phyloP scores from a whole-genome alignment of 805 yeast species.

The Cyberlindnera galapagoensis region DNA sequence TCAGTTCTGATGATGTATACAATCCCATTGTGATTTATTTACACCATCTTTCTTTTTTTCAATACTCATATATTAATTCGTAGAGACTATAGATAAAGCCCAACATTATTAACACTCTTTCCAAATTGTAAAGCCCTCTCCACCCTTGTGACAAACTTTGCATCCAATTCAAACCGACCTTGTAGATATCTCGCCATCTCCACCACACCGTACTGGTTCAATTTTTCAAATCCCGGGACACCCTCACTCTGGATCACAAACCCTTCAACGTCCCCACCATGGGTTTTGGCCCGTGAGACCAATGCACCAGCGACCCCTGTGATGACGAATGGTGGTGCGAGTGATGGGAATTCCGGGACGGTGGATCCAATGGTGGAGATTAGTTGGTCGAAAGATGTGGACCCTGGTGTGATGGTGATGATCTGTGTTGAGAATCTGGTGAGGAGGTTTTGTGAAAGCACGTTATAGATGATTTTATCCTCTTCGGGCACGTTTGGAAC shows the following conservation, averaged over 20 bases:
- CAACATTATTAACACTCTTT: slow-evolving; percentile 20
- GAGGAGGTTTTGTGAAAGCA: slow-evolving; percentile 23
- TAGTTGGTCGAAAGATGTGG: slow-evolving; percentile 23
- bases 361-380: slow-evolving; percentile 13
- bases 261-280: slow-evolving; percentile 11
- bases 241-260: slow-evolving; percentile 50
- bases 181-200: slow-evolving; percentile 9
- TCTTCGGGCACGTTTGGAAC: slow-evolving; percentile 19
- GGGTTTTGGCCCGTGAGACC: slow-evolving; percentile 22
- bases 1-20: neutral
- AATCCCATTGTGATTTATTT: too few relatives aligned
- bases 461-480: slow-evolving; percentile 29
- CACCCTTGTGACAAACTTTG: slow-evolving; percentile 7
- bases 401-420: slow-evolving; percentile 29
- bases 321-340: slow-evolving; percentile 56
- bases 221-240: slow-evolving; percentile 51
- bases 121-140: slow-evolving; percentile 10
- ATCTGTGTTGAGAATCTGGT: slow-evolving; percentile 4
- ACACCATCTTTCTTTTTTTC: too few relatives aligned
- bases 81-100: slow-evolving; percentile 18
- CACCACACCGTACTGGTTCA: slow-evolving; percentile 32
- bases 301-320: slow-evolving; percentile 52
- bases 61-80: too few relatives aligned
- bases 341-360: slow-evolving; percentile 9
- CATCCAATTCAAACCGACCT: slow-evolving; percentile 3